phyloP scores from a whole-genome alignment of 1,284 basidiomycete species.

The Athelia sp. region DNA sequence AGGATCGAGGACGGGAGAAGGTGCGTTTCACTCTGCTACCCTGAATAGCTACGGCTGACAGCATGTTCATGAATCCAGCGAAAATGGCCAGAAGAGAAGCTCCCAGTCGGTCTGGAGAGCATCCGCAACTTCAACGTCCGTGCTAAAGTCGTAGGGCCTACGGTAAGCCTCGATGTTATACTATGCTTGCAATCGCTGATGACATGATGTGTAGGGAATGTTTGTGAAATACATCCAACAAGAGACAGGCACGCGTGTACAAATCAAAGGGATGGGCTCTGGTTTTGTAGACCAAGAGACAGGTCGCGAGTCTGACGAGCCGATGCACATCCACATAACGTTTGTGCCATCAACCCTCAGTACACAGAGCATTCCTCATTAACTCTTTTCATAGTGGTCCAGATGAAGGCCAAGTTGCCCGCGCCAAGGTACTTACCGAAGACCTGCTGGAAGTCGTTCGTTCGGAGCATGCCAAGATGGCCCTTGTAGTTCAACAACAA shows the following conservation, averaged over 20 bases:
- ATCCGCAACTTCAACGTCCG: constrained; percentile 96
- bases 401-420: constrained; percentile 81
- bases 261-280: constrained; percentile 94
- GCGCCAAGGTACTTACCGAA: constrained; percentile 85
- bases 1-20: constrained; percentile 56
- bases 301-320: constrained; percentile 85
- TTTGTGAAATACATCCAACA: constrained; percentile 99
- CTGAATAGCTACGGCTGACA: neutral
- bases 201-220: constrained; percentile 58
- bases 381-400: constrained; percentile 47
- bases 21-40: constrained; percentile 27
- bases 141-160: constrained; percentile 95
- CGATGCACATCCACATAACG: constrained; percentile 95
- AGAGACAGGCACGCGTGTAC: constrained; percentile 95
- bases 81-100: constrained; percentile 96
- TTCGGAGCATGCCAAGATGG: constrained; percentile 82
- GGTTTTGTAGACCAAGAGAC: constrained; percentile 96
- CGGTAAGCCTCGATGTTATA: constrained; percentile 42
- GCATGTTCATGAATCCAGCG: constrained; percentile 38
- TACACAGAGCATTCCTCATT: neutral
- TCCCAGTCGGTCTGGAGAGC: constrained; percentile 83
- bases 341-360: neutral
- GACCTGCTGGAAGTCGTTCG: constrained; percentile 86
- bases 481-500: constrained; percentile 53
- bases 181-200: neutral